Conservation (phyloP, 2,329 filamentous ascomycete species). For the Aschersonia sp. region DNA sequence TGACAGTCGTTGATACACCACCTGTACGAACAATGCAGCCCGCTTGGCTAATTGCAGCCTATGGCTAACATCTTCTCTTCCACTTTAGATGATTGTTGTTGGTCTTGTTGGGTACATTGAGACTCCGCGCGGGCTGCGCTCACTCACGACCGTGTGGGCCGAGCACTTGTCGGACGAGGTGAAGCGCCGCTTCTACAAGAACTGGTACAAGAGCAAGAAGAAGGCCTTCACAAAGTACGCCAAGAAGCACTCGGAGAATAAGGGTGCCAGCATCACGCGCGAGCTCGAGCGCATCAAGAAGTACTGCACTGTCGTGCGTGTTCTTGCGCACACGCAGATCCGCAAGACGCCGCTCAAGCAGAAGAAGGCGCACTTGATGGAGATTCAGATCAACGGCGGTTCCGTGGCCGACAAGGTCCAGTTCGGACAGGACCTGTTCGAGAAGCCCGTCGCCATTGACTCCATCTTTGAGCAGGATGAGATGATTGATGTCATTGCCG, state of each 20-base stretch:
- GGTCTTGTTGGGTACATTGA: constrained; percentile 99
- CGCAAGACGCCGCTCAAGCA: constrained; percentile 99
- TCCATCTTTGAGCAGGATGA: constrained; percentile 98
- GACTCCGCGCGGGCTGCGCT: constrained; percentile 97
- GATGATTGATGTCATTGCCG: constrained; percentile 98
- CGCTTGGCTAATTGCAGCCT: constrained; percentile 55
- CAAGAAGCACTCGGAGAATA: constrained; percentile 98
- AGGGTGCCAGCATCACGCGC: constrained; percentile 78
- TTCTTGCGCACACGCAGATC: constrained; percentile 99
- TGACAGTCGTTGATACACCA: constrained; percentile 81
- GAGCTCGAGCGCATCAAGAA: constrained; percentile 99
- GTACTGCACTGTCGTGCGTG: constrained; percentile 99
- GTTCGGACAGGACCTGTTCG: constrained; percentile 90
- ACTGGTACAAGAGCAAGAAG: constrained; percentile 99
- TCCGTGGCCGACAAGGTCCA: constrained; percentile 92
- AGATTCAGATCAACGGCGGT: constrained; percentile 99
- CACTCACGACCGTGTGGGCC: constrained; percentile 98
- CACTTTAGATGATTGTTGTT: constrained; percentile 91
- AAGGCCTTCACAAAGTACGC: constrained; percentile 99
- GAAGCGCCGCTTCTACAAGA: constrained; percentile 99
- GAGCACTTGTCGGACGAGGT: constrained; percentile 98
- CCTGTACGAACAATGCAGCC: constrained; percentile 78
- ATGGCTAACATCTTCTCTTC: constrained; percentile 48
- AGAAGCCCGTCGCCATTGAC: constrained; percentile 94
- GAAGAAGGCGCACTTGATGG: constrained; percentile 99